Evolutionary conservation across 2,329 filamentous ascomycete species (phyloP).

Genomic region (Cadophora luteo-olivacea): DNA sequence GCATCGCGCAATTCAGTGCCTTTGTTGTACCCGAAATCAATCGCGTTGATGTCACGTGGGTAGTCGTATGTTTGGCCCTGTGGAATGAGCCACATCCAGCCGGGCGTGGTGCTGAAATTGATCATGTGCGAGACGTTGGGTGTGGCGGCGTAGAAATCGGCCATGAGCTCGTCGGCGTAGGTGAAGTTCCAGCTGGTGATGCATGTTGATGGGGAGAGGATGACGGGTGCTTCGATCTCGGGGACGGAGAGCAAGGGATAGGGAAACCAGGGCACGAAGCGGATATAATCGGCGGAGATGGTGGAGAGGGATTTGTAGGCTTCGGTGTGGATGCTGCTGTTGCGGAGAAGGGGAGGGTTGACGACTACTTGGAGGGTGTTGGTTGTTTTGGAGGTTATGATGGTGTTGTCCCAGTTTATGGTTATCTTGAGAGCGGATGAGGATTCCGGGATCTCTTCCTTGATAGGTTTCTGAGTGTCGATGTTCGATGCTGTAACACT

Average conservation of each 20-base stretch:
- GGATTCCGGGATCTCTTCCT: background rate
- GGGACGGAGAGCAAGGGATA: conserved; percentile 20
- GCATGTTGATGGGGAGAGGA: conserved; percentile 6
- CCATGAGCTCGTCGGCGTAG: conserved; percentile 16
- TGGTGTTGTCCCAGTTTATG: conserved; percentile 7
- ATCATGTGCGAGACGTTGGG: conserved; percentile 22
- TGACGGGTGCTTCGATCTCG: conserved; percentile 19
- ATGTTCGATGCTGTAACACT: background rate
- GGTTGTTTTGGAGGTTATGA: conserved; percentile 21
- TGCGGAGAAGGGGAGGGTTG: conserved; percentile 18
- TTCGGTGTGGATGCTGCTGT: conserved; percentile 14
- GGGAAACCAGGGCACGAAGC: conserved; percentile 22
- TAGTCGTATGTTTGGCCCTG: conserved; percentile 2
- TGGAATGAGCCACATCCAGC: conserved; percentile 20
- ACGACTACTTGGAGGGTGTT: conserved; percentile 23
- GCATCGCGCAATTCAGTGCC: conserved; percentile 13
- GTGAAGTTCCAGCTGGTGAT: conserved; percentile 20
- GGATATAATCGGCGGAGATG: conserved; percentile 18
- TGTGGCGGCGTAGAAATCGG: conserved; percentile 18
- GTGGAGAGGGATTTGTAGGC: conserved; percentile 9
- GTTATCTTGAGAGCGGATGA: conserved; percentile 1
- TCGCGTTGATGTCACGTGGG: conserved; percentile 17
- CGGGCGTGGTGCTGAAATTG: conserved; percentile 20
- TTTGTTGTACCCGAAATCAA: conserved; percentile 21
- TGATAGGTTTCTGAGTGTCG: background rate